Evolutionary conservation across 495 filamentous ascomycete genomes (phyloP).

Genomic region (Aspergillus panamensis): DNA sequence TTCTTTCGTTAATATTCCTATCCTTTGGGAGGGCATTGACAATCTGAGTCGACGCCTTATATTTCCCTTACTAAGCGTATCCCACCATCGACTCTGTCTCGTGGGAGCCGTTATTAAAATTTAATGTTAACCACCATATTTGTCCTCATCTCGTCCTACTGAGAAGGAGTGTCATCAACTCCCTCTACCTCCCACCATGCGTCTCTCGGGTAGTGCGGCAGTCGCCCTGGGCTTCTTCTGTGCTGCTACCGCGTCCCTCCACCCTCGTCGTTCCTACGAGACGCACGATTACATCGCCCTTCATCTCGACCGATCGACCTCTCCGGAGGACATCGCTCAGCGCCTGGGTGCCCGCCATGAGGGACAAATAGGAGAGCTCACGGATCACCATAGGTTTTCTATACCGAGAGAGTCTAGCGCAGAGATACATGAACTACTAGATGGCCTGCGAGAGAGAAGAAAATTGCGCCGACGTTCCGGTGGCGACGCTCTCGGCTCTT

Average conservation of each 20-base stretch:
- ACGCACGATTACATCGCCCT: conserved; percentile 88
- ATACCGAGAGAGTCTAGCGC: conserved; percentile 50
- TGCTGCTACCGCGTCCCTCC: conserved; percentile 41
- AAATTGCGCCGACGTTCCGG: conserved; percentile 53
- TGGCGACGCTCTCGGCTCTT: conserved; percentile 25
- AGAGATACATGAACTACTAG: conserved; percentile 57
- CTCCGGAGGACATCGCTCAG: conserved; percentile 69
- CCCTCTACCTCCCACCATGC: conserved; percentile 30
- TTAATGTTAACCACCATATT: conserved; percentile 31
- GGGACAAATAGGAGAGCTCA: conserved; percentile 75
- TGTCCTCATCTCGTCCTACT: conserved; percentile 21
- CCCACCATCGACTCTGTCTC: neutral
- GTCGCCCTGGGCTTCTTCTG: conserved; percentile 35
- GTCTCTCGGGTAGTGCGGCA: conserved; percentile 38
- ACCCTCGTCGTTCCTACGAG: conserved; percentile 58
- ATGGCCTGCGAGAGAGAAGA: conserved; percentile 55
- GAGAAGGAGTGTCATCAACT: conserved; percentile 1
- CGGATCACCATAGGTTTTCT: conserved; percentile 82
- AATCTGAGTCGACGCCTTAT: neutral
- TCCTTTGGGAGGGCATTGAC: neutral
- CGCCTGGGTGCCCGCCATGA: conserved; percentile 76
- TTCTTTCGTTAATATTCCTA: neutral
- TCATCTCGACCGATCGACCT: conserved; percentile 62
- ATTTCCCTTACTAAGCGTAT: neutral
- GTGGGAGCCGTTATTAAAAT: neutral